Percentiles rank a stretch among this genome's conserved stretches.
Evolutionary conservation across 148 eudicot species (phyloP).

Genomic region (Cornus florida): DNA sequence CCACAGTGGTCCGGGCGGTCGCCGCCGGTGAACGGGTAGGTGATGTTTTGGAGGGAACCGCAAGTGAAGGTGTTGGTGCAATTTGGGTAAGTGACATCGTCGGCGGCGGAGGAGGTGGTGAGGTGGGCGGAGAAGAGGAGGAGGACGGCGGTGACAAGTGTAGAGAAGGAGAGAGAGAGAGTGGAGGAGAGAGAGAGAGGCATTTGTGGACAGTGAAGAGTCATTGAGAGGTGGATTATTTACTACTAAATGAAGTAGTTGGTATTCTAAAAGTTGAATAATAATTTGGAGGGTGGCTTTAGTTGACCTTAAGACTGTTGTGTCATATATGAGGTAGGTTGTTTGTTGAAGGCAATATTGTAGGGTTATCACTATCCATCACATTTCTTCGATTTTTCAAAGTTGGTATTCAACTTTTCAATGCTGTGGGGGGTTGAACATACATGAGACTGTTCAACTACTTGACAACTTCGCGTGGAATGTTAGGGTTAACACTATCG

Average conservation of each 20-base stretch:
- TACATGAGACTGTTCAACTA: no score
- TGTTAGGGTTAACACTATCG: no score
- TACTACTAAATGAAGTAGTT: no score
- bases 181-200: conserved; percentile 3
- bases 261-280: neutral
- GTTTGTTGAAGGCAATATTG: no score
- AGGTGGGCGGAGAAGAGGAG: conserved; percentile 14
- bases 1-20: conserved; percentile 48
- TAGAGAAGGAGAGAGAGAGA: neutral
- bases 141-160: neutral
- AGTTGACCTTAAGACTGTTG: conserved; percentile 6
- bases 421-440: no score
- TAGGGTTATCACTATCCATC: no score
- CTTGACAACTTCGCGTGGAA: no score
- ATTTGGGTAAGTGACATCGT: conserved; percentile 15
- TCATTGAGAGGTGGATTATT: no score
- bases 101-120: conserved; percentile 17
- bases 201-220: neutral
- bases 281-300: conserved; percentile 1
- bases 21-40: conserved; percentile 50
- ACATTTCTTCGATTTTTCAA: no score
- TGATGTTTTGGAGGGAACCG: conserved; percentile 32
- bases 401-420: no score
- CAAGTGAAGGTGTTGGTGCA: conserved; percentile 37
- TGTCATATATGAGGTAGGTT: neutral